These are phyloP conservation scores for Aspergillus thermomutatus DNA, from an alignment of 2,329 filamentous ascomycete genomes.

Conservation along the genomic window DNA sequence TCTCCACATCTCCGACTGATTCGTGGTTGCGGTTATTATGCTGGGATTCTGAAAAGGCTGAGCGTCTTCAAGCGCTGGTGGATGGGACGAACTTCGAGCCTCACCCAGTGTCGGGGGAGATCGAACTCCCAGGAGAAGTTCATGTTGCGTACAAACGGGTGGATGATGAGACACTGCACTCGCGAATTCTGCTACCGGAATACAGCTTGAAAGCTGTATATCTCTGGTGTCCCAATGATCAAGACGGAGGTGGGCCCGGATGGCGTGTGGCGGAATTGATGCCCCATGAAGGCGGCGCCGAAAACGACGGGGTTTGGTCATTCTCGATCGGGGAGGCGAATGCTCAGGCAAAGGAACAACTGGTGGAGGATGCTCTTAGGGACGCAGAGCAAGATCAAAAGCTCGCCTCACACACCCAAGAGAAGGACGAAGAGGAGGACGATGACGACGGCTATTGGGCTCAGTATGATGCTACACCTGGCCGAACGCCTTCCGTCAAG, in stretches of 20 bases:
- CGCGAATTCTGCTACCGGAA: constrained; percentile 52
- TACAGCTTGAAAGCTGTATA: constrained; percentile 55
- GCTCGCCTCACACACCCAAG: constrained; percentile 12
- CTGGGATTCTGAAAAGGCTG: constrained; percentile 54
- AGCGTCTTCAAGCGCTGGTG: constrained; percentile 52
- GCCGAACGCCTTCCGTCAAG: constrained; percentile 46
- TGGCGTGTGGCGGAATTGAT: constrained; percentile 61
- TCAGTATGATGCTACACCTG: constrained; percentile 58
- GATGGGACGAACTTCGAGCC: constrained; percentile 57
- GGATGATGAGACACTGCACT: constrained; percentile 61
- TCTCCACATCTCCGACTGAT: constrained; percentile 40
- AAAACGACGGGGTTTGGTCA: constrained; percentile 53
- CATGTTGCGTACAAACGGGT: constrained; percentile 55
- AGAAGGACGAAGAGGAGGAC: constrained; percentile 46
- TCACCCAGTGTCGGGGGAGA: constrained; percentile 63
- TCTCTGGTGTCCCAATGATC: constrained; percentile 59
- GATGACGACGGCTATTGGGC: constrained; percentile 66
- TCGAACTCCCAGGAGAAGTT: constrained; percentile 59
- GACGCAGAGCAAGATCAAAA: constrained; percentile 24
- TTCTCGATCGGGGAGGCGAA: constrained; percentile 54
- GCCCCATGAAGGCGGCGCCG: constrained; percentile 47
- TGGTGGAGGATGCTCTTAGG: constrained; percentile 36
- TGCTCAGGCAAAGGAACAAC: constrained; percentile 37
- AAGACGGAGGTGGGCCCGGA: constrained; percentile 49
- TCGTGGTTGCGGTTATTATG: constrained; percentile 60